Evolutionary conservation across 2,329 filamentous ascomycete species (phyloP).

Genomic region (Ramularia endophylla): DNA sequence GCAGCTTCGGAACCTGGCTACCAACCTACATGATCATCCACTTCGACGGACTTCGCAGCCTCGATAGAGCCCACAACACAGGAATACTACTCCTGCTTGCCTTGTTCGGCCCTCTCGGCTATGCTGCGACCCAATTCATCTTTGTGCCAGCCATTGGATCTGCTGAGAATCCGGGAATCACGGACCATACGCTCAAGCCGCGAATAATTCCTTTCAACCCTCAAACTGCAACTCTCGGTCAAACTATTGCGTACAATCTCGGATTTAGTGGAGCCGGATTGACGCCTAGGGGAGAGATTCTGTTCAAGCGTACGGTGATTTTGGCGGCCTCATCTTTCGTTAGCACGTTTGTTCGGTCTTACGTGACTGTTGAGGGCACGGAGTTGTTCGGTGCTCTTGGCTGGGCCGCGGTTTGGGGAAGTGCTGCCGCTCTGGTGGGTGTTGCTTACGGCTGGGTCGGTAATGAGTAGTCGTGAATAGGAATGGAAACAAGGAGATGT

Average conservation of each 20-base stretch:
- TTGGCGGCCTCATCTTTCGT: constrained; percentile 41
- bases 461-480: constrained; percentile 24
- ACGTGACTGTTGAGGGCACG: constrained; percentile 62
- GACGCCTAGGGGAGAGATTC: constrained; percentile 57
- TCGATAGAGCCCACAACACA: constrained; percentile 62
- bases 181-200: constrained; percentile 15
- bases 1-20: constrained; percentile 63
- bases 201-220: constrained; percentile 57
- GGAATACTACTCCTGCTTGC: constrained; percentile 44
- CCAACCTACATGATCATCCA: constrained; percentile 66
- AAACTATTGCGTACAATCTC: constrained; percentile 67
- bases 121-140: constrained; percentile 68
- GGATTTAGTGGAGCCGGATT: constrained; percentile 56
- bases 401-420: constrained; percentile 72
- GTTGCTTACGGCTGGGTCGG: constrained; percentile 49
- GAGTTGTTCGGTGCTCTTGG: constrained; percentile 62
- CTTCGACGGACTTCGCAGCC: constrained; percentile 65
- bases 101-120: constrained; percentile 61
- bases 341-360: constrained; percentile 60
- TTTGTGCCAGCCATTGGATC: constrained; percentile 61
- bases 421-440: constrained; percentile 57
- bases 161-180: constrained; percentile 22
- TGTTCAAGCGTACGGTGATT: constrained; percentile 50
- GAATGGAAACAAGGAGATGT: no score
- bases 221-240: constrained; percentile 55